Evolutionary conservation across 139 green algal species (phyloP).

Genomic region (Yamagishiella unicocca): DNA sequence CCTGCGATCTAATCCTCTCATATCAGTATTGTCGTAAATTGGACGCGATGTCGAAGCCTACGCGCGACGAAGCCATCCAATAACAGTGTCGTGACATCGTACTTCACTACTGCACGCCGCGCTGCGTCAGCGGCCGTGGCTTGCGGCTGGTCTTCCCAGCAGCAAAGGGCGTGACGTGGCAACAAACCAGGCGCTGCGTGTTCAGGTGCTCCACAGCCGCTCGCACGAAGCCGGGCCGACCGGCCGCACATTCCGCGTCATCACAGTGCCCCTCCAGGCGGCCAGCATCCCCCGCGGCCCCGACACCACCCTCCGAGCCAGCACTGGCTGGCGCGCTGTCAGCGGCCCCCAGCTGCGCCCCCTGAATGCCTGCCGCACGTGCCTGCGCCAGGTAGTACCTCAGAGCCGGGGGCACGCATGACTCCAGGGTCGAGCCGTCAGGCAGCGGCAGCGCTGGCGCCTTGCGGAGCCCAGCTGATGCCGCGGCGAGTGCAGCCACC

Average conservation of each 20-base stretch:
- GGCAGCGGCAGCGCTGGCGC: constrained; percentile 35
- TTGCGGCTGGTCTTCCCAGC: neutral
- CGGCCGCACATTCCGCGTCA: neutral
- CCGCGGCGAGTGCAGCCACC: neutral
- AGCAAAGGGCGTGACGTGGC: constrained; percentile 9
- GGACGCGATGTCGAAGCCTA: no score
- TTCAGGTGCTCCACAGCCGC: constrained; percentile 37
- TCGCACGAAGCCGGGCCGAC: constrained; percentile 1
- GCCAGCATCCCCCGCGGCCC: no score
- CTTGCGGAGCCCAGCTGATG: neutral
- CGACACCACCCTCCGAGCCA: neutral
- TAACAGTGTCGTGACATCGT: no score
- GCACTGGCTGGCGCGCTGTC: neutral
- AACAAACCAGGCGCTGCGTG: neutral
- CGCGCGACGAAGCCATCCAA: no score
- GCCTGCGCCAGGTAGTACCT: constrained; percentile 38
- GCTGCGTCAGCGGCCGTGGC: neutral
- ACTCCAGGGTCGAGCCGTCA: neutral
- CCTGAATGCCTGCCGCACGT: neutral
- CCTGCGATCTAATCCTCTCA: no score
- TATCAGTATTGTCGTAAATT: no score
- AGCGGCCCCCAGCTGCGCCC: neutral
- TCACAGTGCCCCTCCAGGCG: no score
- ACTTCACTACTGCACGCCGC: neutral
- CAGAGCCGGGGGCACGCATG: constrained; percentile 10